Base-by-base conservation (phyloP, 441 rosid species). In the Kokia cookei region DNA sequence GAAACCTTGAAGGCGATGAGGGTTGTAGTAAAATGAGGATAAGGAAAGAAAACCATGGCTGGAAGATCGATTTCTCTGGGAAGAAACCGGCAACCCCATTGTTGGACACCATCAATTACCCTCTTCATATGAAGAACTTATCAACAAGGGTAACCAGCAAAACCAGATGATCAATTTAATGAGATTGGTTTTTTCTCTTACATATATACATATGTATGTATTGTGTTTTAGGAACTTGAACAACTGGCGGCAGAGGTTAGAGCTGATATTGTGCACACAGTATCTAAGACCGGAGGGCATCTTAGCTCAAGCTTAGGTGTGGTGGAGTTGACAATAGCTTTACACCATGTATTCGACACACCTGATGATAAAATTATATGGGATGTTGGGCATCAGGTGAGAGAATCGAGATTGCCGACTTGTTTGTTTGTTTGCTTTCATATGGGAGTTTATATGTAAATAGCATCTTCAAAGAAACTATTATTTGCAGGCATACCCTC, bases 361-460 rank as follows among this genome's bases (percentile, higher is more conserved):
- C 96, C 93, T 29, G 90, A 91, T 2, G 96, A 91, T 76, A 91
- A 79, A 79, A 85, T 91, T 73, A 73, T 89, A 48, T 91, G 96
- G 96, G 96, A 91, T 77, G 96, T 91, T 47, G 96, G 93, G 27
- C 96, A 91, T 80, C 96, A 91, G 93, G 96, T 90, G 22, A 76
- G 75, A n/a, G 8, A 47, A 11, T 10, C n/a, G 9, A 17, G 15
- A 22, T 15, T 4, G 8, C 27, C 43, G 12, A 50, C 15, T 50
- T 15, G 43, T 50, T 50, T 42, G 2, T 65, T 68, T 29, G 15
- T 58, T 58, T 26, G 37, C 10, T 55, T 55, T 55, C 60, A 55
- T 55, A 55, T 55, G 27, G 29, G 60, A 55, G 27, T 55, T 55
- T 55, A 55, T 55, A 8, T 17, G 22, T 17, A 9, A 55, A 51